Base-by-base conservation (phyloP, 208 protist genomes). In the Leishmania major region DNA sequence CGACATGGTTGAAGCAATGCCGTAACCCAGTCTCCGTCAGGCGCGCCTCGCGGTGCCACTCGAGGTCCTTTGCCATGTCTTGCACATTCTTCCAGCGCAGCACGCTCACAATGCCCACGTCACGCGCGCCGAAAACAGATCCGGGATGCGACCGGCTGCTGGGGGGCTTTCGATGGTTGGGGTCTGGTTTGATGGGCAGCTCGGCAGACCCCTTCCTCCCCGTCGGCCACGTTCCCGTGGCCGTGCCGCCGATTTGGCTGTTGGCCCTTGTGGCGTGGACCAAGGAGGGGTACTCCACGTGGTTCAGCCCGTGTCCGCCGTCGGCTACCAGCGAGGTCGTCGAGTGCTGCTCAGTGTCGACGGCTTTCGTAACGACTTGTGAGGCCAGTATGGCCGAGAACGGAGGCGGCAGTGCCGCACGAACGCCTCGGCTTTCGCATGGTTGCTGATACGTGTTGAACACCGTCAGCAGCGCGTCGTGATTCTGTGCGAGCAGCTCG, bases 91-190 rank as follows among this genome's bases (percentile, higher is more conserved):
- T 70, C 74, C 85, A 83, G 43, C 88, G 87, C 77, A 96, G 69
- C 11, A 95, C 89, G 15, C 85, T 88, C 35, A 93, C 93, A 69
- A 96, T 96, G 55, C 93, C 92, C 43, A 95, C 82, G 49, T 94
- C 91, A 22, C 80, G 84, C 75, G 80, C 55, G 11, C 45, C 28
- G 11, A 28, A 59, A 37, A 60, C 7, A 3, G 62, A 73, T 13
- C 40, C 45, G 17, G 2, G 28, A 22, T 80, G 64, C 3, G 64
- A 79, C 57, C 37, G 22, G 28, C 2, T 69, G 43, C n/a, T 43
- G 43, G 43, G 45, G 10, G 7, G 28, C 43, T 10, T 35, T 57
- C 71, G 71, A 47, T 59, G 71, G 67, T 47, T 72, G 67, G 8
- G 8, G 67, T 72, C 8, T 47, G 22, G 25, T 4, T 28, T 10